Base-by-base conservation (phyloP, 345 rosid species). In the Kernera saxatilis region DNA sequence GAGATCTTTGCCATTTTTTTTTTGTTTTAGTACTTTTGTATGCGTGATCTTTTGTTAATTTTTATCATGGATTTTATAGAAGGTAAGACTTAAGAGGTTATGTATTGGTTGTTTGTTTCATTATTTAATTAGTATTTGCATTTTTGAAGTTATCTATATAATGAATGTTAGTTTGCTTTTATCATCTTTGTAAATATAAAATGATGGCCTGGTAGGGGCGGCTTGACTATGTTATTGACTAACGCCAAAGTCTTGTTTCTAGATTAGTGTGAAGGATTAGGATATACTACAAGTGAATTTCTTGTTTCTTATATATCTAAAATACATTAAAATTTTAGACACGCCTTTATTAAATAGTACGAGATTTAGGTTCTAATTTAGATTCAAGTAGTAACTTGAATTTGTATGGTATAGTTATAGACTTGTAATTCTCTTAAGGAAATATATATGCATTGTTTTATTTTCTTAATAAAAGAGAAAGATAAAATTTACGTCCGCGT, bases 161-260 rank as follows among this genome's bases (percentile, higher is more conserved):
- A 55, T 72, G 48, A 53, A 53, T 72, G 50, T 13, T 64, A 55
- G 23, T 55, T 19, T 55, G 50, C 33, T 33, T 64, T 45, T 0
- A 17, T 44, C 18, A 64, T 33, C 25, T 21, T 67, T 5, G 8
- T 39, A 66, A 50, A 39, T 51, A 36, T 18, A 27, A 70, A 49
- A 61, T 21, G 12, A 56, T 37, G 33, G 5, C 11, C 7, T 6
- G 67, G 21, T 66, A 37, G 67, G 64, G 72, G 77, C 77, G 67
- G 77, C 72, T 73, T 65, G 72, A 73, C 57, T 57, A 57, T 23
- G 26, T 68, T 22, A 17, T 36, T 51, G 53, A 10, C 41, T 66
- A 6, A 5, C 43, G 10, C 18, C 5, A 14, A 56, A 57, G 22
- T 26, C 17, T 36, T 37, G n/a, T 48, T 73, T 73, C 52, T 73